A percentile compares a stretch with the other conserved stretches of the same genome.
These are phyloP conservation scores for Venturia effusa DNA, from an alignment of 2,329 filamentous ascomycete species.

Conservation along the genomic window DNA sequence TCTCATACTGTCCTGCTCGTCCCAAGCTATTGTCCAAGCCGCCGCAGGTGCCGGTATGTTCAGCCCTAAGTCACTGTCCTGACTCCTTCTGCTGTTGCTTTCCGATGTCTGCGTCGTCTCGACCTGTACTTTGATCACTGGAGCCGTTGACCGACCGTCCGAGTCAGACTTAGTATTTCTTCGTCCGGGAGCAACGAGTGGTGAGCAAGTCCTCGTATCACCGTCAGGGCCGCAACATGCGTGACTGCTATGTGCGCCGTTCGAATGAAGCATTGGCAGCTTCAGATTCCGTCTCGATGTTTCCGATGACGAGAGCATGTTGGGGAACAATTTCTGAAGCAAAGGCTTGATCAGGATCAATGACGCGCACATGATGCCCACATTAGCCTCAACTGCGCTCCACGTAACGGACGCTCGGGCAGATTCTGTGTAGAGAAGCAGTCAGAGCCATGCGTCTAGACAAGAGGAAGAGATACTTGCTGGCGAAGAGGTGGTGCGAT, in stretches of 20 bases:
- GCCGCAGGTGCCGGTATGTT: not conserved
- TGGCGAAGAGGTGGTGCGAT: not conserved
- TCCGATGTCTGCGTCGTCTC: not conserved
- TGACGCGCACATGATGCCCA: slow-evolving; percentile 34
- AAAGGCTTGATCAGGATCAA: slow-evolving; percentile 33
- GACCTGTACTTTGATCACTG: not conserved
- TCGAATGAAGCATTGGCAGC: not conserved
- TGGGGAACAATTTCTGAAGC: slow-evolving; percentile 24
- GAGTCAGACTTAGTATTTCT: not conserved
- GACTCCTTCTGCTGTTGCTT: not conserved
- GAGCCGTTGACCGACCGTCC: not conserved
- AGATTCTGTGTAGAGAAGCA: slow-evolving; percentile 17
- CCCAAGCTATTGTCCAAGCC: not conserved
- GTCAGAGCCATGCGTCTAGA: not conserved
- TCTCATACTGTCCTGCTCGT: not conserved
- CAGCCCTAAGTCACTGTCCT: not conserved
- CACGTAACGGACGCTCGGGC: slow-evolving; percentile 31
- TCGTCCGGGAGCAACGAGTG: not conserved
- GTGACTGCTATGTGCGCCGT: not conserved
- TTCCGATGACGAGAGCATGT: slow-evolving; percentile 15
- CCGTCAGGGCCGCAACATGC: not conserved
- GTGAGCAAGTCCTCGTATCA: not conserved
- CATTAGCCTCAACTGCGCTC: slow-evolving; percentile 32
- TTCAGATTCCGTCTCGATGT: not conserved
- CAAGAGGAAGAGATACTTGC: not conserved